Evolutionary conservation across 805 yeast species (phyloP).

Genomic region (Saccharomycopsis sp.): DNA sequence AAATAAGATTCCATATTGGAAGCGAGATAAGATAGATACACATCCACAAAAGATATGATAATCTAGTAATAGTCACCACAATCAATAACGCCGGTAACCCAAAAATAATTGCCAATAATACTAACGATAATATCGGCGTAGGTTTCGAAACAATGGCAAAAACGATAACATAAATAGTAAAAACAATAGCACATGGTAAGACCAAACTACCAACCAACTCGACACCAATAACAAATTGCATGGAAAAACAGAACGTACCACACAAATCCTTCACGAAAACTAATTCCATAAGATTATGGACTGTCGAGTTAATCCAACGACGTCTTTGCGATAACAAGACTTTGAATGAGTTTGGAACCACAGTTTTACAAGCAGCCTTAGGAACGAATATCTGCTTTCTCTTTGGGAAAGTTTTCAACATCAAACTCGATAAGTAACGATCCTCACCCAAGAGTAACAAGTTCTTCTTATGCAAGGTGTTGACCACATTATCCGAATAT

Average conservation of each 20-base stretch:
- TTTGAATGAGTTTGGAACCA: slow-evolving; percentile 76
- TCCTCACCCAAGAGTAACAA: slow-evolving; percentile 85
- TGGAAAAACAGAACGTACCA: slow-evolving; percentile 91
- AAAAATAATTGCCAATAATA: slow-evolving; percentile 68
- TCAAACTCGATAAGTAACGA: slow-evolving; percentile 74
- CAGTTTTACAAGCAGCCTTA: slow-evolving; percentile 86
- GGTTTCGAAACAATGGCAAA: slow-evolving; percentile 65
- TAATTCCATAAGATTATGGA: slow-evolving; percentile 85
- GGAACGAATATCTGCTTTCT: slow-evolving; percentile 83
- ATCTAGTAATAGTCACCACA: slow-evolving; percentile 70
- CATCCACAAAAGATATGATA: slow-evolving; percentile 74
- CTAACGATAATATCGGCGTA: slow-evolving; percentile 70
- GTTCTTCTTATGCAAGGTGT: slow-evolving; percentile 81
- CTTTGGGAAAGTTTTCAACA: slow-evolving; percentile 85
- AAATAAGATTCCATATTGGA: slow-evolving; percentile 90
- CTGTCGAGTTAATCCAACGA: slow-evolving; percentile 95
- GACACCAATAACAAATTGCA: slow-evolving; percentile 84
- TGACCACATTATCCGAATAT: slow-evolving; percentile 78
- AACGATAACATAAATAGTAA: slow-evolving; percentile 74
- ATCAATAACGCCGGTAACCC: slow-evolving; percentile 83
- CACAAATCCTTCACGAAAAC: slow-evolving; percentile 79
- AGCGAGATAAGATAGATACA: slow-evolving; percentile 67
- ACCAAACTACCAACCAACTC: slow-evolving; percentile 85
- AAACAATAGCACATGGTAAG: slow-evolving; percentile 79
- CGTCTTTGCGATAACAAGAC: slow-evolving; percentile 88